Percentiles rank a stretch among this genome's conserved stretches.
phyloP scores from a whole-genome alignment of 1,139 yeast genomes.

The Taiozyma sp. region DNA sequence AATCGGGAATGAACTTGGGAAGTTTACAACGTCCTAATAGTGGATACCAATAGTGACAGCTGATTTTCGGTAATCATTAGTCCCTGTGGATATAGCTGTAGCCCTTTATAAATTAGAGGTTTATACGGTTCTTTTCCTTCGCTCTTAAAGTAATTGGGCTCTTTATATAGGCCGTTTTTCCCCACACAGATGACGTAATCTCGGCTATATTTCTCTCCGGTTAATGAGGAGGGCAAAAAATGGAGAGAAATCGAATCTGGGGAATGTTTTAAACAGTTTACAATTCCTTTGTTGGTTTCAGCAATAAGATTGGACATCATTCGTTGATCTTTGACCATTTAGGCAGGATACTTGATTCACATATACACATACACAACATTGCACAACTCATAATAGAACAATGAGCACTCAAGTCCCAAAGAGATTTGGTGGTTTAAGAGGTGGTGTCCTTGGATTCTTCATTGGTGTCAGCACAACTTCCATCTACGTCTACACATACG shows the following conservation, averaged over 20 bases:
- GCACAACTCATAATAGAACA: not conserved
- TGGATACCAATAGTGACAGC: no score
- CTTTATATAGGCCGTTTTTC: not conserved
- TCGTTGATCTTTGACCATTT: not conserved
- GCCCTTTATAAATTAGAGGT: no score
- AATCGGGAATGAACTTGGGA: no score
- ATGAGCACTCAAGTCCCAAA: slow-evolving; percentile 17
- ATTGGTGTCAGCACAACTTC: slow-evolving; percentile 76
- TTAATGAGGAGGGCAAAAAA: not conserved
- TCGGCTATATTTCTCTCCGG: not conserved
- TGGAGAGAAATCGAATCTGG: not conserved
- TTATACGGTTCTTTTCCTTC: no score
- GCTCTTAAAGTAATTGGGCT: not conserved
- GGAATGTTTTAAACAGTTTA: not conserved
- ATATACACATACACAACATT: not conserved
- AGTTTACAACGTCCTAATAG: no score
- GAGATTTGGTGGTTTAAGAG: slow-evolving; percentile 58
- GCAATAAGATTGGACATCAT: not conserved
- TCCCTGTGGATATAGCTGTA: no score
- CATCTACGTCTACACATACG: slow-evolving; percentile 69
- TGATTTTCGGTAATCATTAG: no score
- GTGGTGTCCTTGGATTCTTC: slow-evolving; percentile 71
- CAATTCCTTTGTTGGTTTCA: not conserved
- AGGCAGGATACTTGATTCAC: not conserved
- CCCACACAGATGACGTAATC: not conserved